Evolutionary conservation across 2,329 filamentous ascomycete species (phyloP).

Genomic region (Cytospora chrysosperma): DNA sequence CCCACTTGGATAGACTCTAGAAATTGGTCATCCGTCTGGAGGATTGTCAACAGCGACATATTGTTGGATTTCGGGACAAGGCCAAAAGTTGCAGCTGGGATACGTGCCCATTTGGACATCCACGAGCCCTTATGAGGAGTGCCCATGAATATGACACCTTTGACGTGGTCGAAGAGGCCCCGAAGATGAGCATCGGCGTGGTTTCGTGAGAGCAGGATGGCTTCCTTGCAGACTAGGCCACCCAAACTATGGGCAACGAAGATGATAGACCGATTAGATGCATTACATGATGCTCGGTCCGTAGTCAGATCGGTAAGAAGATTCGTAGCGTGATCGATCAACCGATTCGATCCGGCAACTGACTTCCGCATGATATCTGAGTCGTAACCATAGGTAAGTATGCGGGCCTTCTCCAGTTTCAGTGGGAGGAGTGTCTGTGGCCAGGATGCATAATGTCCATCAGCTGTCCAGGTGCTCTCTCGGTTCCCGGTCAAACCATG

Average conservation of each 20-base stretch:
- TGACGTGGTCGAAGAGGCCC: constrained; percentile 30
- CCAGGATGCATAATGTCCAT: constrained; percentile 34
- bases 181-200: constrained; percentile 33
- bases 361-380: constrained; percentile 30
- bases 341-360: constrained; percentile 29
- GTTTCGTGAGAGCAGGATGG: constrained; percentile 35
- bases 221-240: constrained; percentile 40
- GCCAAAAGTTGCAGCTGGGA: constrained; percentile 32
- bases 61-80: constrained; percentile 36
- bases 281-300: constrained; percentile 26
- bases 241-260: constrained; percentile 41
- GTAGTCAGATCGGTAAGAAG: constrained; percentile 32
- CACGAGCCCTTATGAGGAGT: constrained; percentile 37
- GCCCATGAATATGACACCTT: constrained; percentile 39
- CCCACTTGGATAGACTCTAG: constrained; percentile 29
- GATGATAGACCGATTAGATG: constrained; percentile 33
- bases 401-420: constrained; percentile 33
- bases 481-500: constrained; percentile 42
- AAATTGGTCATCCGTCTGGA: constrained; percentile 30
- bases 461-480: constrained; percentile 39
- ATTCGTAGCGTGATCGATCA: constrained; percentile 34
- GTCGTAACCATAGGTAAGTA: constrained; percentile 43
- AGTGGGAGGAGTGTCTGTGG: constrained; percentile 34
- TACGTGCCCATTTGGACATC: constrained; percentile 34
- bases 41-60: constrained; percentile 30